A percentile compares a stretch with the other conserved stretches of the same genome.
phyloP scores from a whole-genome alignment of 805 yeast genomes.

The Saccharomycopsis schoenii region DNA sequence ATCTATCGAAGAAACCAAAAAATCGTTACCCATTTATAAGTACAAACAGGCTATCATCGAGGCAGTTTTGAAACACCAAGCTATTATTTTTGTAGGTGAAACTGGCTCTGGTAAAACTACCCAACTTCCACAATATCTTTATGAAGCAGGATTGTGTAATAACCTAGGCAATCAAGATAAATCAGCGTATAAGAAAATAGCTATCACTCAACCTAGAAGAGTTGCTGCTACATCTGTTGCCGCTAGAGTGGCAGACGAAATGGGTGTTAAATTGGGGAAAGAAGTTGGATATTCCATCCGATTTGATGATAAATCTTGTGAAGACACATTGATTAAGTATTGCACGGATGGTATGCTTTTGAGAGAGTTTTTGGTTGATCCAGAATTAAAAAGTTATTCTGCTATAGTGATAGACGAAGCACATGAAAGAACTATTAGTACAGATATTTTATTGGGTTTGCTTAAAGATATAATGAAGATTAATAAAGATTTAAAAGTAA shows the following conservation, averaged over 20 bases:
- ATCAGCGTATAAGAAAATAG: constrained; percentile 46
- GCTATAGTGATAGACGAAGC: constrained; percentile 95
- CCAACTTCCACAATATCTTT: constrained; percentile 79
- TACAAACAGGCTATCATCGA: constrained; percentile 50
- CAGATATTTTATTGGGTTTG: constrained; percentile 52
- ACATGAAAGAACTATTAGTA: constrained; percentile 68
- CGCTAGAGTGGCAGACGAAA: constrained; percentile 82
- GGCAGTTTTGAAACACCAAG: constrained; percentile 54
- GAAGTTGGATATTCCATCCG: constrained; percentile 85
- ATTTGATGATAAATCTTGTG: constrained; percentile 69
- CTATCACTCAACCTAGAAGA: constrained; percentile 90
- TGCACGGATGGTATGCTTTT: constrained; percentile 94
- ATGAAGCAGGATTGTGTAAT: constrained; percentile 69
- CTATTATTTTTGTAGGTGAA: constrained; percentile 70
- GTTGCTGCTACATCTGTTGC: constrained; percentile 95
- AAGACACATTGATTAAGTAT: constrained; percentile 67
- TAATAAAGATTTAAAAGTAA: constrained; percentile 60
- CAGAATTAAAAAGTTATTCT: constrained; percentile 56
- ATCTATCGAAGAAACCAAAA: constrained; percentile 41
- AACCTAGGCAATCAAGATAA: constrained; percentile 16
- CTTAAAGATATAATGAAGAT: constrained; percentile 56
- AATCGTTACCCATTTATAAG: constrained; percentile 65
- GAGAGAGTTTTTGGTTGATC: constrained; percentile 74
- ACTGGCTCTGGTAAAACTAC: constrained; percentile 96
- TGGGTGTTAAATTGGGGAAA: constrained; percentile 68